These are phyloP conservation scores for Pseudocercospora eumusae DNA, from an alignment of 2,329 filamentous ascomycete species.

Conservation along the genomic window DNA sequence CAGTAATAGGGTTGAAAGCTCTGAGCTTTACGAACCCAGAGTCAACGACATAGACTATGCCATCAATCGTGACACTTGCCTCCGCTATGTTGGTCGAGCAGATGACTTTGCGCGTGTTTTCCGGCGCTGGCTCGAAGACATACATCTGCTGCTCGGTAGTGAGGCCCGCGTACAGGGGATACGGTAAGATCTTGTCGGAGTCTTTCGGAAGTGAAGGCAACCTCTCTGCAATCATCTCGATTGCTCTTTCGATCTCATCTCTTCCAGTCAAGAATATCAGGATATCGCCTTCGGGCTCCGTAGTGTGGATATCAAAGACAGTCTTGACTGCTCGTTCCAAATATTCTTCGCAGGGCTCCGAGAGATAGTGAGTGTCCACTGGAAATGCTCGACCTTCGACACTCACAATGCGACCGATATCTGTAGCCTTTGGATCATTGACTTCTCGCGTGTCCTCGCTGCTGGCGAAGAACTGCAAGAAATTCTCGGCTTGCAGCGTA, in stretches of 20 bases:
- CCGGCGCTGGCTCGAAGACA: constrained; percentile 80
- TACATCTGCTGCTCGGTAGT: constrained; percentile 92
- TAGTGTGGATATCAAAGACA: constrained; percentile 81
- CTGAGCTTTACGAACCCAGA: constrained; percentile 88
- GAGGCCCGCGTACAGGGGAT: constrained; percentile 87
- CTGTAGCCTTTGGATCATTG: constrained; percentile 32
- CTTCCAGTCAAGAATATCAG: constrained; percentile 88
- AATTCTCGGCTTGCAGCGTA: constrained; percentile 85
- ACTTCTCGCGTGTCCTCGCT: constrained; percentile 41
- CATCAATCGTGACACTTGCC: constrained; percentile 90
- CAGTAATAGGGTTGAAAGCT: constrained; percentile 78
- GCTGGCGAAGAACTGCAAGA: constrained; percentile 72
- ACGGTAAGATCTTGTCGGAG: constrained; percentile 62
- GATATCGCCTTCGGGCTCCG: constrained; percentile 81
- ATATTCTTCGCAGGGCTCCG: constrained; percentile 79
- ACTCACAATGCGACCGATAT: constrained; percentile 68
- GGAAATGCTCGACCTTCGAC: constrained; percentile 86
- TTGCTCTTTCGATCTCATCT: constrained; percentile 83
- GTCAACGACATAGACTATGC: constrained; percentile 88
- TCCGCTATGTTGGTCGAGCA: constrained; percentile 96
- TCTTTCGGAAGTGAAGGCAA: constrained; percentile 63
- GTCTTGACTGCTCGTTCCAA: constrained; percentile 79
- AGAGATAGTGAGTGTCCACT: constrained; percentile 81
- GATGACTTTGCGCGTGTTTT: constrained; percentile 85
- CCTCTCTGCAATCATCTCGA: constrained; percentile 77